Evolutionary conservation across 352 stramenopile genomes (phyloP).

Genomic region (Phytopythium chamaehyphon): DNA sequence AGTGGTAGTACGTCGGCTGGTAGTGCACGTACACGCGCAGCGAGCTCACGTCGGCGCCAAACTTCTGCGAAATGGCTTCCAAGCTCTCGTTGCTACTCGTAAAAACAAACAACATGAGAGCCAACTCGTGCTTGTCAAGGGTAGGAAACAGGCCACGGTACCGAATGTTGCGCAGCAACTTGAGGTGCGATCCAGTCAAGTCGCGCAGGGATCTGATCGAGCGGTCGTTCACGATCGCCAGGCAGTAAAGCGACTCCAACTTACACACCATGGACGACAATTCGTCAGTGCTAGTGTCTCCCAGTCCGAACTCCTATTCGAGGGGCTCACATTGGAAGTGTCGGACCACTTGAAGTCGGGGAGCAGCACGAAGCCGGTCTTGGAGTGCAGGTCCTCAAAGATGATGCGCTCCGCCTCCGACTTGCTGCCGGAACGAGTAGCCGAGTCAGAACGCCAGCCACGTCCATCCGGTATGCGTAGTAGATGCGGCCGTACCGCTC

Average conservation of each 20-base stretch:
- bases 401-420: conserved; percentile 80
- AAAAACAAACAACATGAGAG: neutral
- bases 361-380: conserved; percentile 71
- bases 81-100: conserved; percentile 51
- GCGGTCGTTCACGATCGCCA: conserved; percentile 76
- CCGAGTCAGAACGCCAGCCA: no score
- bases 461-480: neutral
- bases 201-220: conserved; percentile 77
- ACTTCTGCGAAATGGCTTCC: conserved; percentile 45
- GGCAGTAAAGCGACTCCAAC: conserved; percentile 77
- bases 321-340: conserved; percentile 40
- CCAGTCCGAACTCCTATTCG: neutral
- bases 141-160: conserved; percentile 13
- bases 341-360: conserved; percentile 86
- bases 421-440: conserved; percentile 37
- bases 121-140: neutral
- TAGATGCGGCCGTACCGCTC: conserved; percentile 57
- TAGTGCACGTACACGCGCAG: conserved; percentile 87
- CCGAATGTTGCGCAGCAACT: conserved; percentile 72
- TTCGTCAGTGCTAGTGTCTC: neutral
- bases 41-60: conserved; percentile 43
- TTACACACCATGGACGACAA: conserved; percentile 15
- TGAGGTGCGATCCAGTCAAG: conserved; percentile 52
- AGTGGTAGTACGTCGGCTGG: conserved; percentile 87
- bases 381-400: conserved; percentile 60